These are phyloP conservation scores for Tetrapisispora nanseiensis DNA, from an alignment of 805 yeast species.

Conservation along the genomic window DNA sequence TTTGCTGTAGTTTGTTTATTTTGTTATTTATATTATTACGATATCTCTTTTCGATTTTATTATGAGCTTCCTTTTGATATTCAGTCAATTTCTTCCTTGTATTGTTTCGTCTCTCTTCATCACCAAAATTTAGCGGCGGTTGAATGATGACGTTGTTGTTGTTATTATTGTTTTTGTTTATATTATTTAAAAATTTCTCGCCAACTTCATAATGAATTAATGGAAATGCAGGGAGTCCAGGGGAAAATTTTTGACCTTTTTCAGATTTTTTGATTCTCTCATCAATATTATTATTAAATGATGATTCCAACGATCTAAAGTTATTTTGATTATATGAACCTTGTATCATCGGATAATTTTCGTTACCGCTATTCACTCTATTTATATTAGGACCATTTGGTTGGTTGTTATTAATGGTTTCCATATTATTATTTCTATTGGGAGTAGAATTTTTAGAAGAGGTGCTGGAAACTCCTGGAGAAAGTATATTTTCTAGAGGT, in stretches of 20 bases:
- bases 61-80: slow-evolving; percentile 61
- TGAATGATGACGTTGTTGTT: background rate
- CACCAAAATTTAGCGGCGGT: background rate
- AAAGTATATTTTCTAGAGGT: slow-evolving; percentile 20
- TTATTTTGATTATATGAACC: background rate
- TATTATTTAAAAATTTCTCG: background rate
- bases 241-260: background rate
- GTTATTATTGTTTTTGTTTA: background rate
- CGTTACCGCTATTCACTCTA: no score
- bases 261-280: background rate
- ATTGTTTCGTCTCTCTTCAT: slow-evolving; percentile 18
- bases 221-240: slow-evolving; percentile 2
- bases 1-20: slow-evolving; percentile 54
- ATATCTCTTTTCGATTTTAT: slow-evolving; percentile 61
- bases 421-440: background rate
- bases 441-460: slow-evolving; percentile 6
- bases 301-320: background rate
- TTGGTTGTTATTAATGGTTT: background rate
- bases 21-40: slow-evolving; percentile 63
- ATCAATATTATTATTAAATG: background rate
- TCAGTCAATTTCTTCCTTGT: slow-evolving; percentile 40
- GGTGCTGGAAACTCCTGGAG: slow-evolving; percentile 16
- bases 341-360: no score
- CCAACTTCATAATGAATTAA: background rate
- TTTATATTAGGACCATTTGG: background rate